phyloP scores from a whole-genome alignment of 2,329 filamentous ascomycete genomes.

The Xenosphaeropsis pyriputrescens region DNA sequence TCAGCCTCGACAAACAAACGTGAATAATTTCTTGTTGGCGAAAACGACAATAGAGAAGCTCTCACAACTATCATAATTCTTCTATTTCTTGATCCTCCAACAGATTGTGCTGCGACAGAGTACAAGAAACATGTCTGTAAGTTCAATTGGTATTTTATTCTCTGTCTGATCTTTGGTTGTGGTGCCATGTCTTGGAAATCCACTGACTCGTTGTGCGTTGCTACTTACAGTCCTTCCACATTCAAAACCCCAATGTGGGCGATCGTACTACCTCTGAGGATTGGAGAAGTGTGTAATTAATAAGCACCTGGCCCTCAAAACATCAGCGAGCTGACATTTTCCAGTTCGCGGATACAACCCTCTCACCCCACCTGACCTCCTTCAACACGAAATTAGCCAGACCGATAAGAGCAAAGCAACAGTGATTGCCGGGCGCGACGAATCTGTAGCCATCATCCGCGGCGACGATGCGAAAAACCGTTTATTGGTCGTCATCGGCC shows the following conservation, averaged over 20 bases:
- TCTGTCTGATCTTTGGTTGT: too few relatives aligned
- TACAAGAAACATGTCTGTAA: conserved; percentile 7
- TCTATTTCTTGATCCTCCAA: too few relatives aligned
- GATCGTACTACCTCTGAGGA: conserved; percentile 63
- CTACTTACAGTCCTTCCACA: conserved; percentile 44
- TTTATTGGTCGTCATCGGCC: conserved; percentile 75
- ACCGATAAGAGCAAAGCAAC: conserved; percentile 27
- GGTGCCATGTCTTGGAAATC: too few relatives aligned
- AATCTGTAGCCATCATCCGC: conserved; percentile 55
- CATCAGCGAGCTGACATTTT: conserved; percentile 10
- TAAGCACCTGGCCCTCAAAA: background rate
- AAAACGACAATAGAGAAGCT: too few relatives aligned
- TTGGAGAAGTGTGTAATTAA: conserved; percentile 53
- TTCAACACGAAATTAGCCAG: conserved; percentile 79
- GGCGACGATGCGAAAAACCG: conserved; percentile 41
- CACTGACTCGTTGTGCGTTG: too few relatives aligned
- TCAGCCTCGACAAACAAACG: too few relatives aligned
- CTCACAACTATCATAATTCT: too few relatives aligned
- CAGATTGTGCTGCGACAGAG: too few relatives aligned
- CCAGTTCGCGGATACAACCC: conserved; percentile 82
- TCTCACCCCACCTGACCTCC: conserved; percentile 80
- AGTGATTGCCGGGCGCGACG: conserved; percentile 44
- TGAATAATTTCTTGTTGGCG: too few relatives aligned
- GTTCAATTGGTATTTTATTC: conserved; percentile 2
- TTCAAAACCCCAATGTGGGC: conserved; percentile 66